Evolutionary conservation across 176 grass and related monocot genomes (phyloP), one percentile per base, ranked within the genome.

Genomic region (Paspalum vaginatum): DNA sequence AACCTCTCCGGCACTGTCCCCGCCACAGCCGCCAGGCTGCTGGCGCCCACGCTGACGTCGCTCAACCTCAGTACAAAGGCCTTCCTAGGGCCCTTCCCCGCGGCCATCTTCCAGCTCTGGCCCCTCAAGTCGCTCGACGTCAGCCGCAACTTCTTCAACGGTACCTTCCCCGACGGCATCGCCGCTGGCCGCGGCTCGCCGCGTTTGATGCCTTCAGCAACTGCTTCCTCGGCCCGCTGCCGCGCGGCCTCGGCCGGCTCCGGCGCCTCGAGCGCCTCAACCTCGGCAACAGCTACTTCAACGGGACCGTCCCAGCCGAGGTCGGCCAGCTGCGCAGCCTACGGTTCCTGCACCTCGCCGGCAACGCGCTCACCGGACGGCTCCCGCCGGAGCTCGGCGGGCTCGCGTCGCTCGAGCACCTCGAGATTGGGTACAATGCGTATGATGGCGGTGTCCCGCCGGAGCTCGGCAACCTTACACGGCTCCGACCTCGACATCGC

Each of bases 371-470:
- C 65, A 58, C 78, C 0, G 91, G 87, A 0, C 58, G 17, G 40
- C 20, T 97, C 18, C 91, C 91, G 1, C 1, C 6, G n/a, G 76
- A 85, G 86, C 85, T 97, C n/a, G 89, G 87, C 18, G 54, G 61
- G 6, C 87, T 94, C 9, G 6, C 83, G 0, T 20, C 51, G 6
- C 87, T 97, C 43, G 68, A 94, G 39, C 91, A 80, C 61, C 53
- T 97, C 6, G 94, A 97, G 86, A 81, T 90, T 11, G 94, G 94
- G 11, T 97, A 97, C 72, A 97, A 97, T n/a, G 44, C 49, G 5
- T 97, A 76, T 44, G 53, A 69, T 45, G 82, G 89, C 0, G 44
- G 58, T 3, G 56, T 97, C 0, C 87, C 91, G 2, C 0, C 47
- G 57, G 89, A 85, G 27, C 45, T 97, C 9, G 68, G 89, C 12